Evolutionary conservation across 805 yeast genomes (phyloP), one percentile per base, ranked within the genome.

Genomic region (Lachancea lanzarotensis): DNA sequence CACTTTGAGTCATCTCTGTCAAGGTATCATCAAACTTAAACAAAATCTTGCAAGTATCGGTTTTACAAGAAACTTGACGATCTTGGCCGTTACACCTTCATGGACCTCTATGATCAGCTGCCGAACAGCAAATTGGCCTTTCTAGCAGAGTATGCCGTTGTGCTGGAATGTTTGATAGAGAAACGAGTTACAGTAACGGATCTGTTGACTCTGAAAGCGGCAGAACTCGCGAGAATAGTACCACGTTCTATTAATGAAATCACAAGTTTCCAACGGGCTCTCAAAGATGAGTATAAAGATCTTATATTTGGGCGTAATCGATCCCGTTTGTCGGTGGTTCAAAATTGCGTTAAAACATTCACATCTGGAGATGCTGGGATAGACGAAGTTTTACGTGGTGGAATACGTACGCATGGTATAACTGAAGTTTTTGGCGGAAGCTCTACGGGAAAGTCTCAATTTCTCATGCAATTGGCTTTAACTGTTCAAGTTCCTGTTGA

Each of bases 341-440:
- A 40, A 26, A 51, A 50, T 2, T 42, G 37, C 19, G 44, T 45
- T 2, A 27, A 34, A 5, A 34, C 34, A 27, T 72, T 79, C 55
- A 72, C 84, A 7, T 71, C 82, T 0, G 85, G 85, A 0, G 80
- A 74, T 55, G 59, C 56, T 0, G 53, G 50, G 4, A 50, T 84
- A 1, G 90, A 84, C 55, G 55, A 51, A 9, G 46, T 67, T 0
- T 57, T 84, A 4, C 68, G 71, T 33, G 82, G 81, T 3, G 91
- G 90, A 0, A 67, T 83, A 3, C 72, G 67, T 2, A 59, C 74
- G 2, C 76, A 81, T 2, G 63, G 71, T 19, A 59, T 84, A 2
- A 81, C 89, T 0, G 98, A 90, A 65, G 59, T 91, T 3, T 81
- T 79, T 53, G 98, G 98, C 0, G 84, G 82, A 20, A 79, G 95